phyloP scores from a whole-genome alignment of 2,329 filamentous ascomycete genomes.

The Colletotrichum lentis region DNA sequence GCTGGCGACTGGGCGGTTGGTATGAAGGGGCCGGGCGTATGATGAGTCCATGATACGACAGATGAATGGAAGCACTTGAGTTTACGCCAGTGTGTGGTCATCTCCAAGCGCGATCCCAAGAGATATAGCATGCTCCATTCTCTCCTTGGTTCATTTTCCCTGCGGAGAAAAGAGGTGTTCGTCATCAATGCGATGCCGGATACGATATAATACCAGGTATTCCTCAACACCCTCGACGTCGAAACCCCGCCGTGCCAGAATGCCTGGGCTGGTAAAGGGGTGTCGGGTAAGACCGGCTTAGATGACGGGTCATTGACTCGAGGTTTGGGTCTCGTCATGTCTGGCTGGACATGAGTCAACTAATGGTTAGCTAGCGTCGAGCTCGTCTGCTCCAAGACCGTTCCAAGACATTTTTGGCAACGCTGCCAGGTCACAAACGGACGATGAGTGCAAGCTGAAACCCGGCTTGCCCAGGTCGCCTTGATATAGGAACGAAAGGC shows the following conservation, averaged over 20 bases:
- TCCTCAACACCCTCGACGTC: too few relatives aligned
- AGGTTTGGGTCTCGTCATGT: too few relatives aligned
- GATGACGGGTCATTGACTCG: neutral
- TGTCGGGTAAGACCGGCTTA: neutral
- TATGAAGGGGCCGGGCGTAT: neutral
- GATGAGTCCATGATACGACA: slow-evolving; percentile 2
- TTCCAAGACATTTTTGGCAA: neutral
- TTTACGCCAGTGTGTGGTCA: too few relatives aligned
- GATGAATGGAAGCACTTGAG: slow-evolving; percentile 1
- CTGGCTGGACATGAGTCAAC: too few relatives aligned
- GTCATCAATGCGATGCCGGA: neutral
- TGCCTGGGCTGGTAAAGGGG: neutral
- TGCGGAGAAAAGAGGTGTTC: neutral
- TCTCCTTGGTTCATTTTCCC: too few relatives aligned
- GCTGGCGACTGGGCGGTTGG: neutral
- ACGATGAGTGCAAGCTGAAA: neutral
- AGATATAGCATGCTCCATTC: too few relatives aligned
- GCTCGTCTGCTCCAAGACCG: neutral
- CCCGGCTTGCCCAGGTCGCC: neutral
- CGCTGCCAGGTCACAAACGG: neutral
- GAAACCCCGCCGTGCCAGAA: neutral
- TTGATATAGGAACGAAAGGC: neutral
- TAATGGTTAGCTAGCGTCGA: neutral
- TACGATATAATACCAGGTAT: neutral
- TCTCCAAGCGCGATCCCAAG: too few relatives aligned